phyloP scores from a whole-genome alignment of 2,329 filamentous ascomycete genomes.

The Aspergillus persii region DNA sequence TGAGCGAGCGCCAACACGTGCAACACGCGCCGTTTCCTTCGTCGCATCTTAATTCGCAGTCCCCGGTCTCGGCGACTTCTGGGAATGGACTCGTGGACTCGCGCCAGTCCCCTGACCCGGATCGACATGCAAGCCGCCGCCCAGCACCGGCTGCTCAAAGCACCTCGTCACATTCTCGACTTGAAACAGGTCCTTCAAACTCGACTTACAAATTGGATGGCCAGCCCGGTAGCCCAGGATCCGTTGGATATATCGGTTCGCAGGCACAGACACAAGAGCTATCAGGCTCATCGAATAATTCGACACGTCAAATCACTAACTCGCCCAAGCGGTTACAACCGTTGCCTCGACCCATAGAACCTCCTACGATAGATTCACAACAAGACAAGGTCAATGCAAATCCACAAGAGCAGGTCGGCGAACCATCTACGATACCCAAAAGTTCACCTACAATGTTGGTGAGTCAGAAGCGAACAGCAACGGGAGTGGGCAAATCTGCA shows the following conservation, averaged over 20 bases:
- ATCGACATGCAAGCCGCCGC: not conserved
- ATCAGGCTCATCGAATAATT: not conserved
- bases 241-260: not conserved
- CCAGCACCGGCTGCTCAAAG: not conserved
- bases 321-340: not conserved
- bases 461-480: constrained; percentile 72
- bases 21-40: constrained; percentile 19
- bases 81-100: not conserved
- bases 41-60: constrained; percentile 19
- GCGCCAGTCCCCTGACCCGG: not conserved
- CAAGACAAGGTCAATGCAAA: constrained; percentile 1
- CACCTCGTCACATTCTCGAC: not conserved
- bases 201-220: not conserved
- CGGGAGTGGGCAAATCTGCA: constrained; percentile 65
- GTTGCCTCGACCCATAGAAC: not conserved
- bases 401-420: constrained; percentile 13
- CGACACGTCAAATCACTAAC: not conserved
- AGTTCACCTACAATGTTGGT: constrained; percentile 18
- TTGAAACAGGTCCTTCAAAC: not conserved
- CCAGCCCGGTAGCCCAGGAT: not conserved
- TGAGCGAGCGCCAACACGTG: constrained; percentile 18
- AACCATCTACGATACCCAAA: constrained; percentile 9
- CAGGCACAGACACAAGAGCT: not conserved
- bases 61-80: constrained; percentile 4
- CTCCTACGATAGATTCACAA: not conserved